Evolutionary conservation across 805 yeast genomes (phyloP).

Genomic region (Lachancea nothofagi): DNA sequence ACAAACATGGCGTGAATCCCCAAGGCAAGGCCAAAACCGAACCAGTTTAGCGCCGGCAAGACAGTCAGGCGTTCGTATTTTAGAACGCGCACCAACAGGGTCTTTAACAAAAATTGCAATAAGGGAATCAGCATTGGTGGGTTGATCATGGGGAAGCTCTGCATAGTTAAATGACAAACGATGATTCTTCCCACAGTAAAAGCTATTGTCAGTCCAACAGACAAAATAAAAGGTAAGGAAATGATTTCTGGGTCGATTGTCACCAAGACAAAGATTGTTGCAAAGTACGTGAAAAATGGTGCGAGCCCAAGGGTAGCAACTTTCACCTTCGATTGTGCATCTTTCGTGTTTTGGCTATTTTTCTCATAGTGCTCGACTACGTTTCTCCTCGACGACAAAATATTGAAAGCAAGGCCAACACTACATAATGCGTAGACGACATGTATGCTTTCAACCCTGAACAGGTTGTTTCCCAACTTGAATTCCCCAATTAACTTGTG

Average conservation of each 20-base stretch:
- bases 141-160: constrained; percentile 67
- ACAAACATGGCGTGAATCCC: constrained; percentile 70
- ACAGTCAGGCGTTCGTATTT: constrained; percentile 35
- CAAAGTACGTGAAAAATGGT: constrained; percentile 61
- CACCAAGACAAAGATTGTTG: constrained; percentile 43
- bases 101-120: constrained; percentile 37
- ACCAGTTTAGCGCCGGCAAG: constrained; percentile 51
- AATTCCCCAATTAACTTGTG: constrained; percentile 38
- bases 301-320: constrained; percentile 49
- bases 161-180: constrained; percentile 76
- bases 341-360: constrained; percentile 26
- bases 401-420: constrained; percentile 56
- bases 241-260: constrained; percentile 45
- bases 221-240: constrained; percentile 53
- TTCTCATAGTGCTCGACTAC: constrained; percentile 44
- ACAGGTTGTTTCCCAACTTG: constrained; percentile 15
- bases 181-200: constrained; percentile 89
- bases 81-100: constrained; percentile 20
- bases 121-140: constrained; percentile 65
- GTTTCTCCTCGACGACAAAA: constrained; percentile 59
- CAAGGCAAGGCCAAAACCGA: constrained; percentile 60
- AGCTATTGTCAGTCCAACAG: constrained; percentile 74
- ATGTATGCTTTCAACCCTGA: constrained; percentile 40
- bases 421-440: constrained; percentile 52
- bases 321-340: constrained; percentile 15